Percentiles rank a stretch among this genome's conserved stretches.
Evolutionary conservation across 2,329 filamentous ascomycete species (phyloP).

Genomic region (Alternaria sp.): DNA sequence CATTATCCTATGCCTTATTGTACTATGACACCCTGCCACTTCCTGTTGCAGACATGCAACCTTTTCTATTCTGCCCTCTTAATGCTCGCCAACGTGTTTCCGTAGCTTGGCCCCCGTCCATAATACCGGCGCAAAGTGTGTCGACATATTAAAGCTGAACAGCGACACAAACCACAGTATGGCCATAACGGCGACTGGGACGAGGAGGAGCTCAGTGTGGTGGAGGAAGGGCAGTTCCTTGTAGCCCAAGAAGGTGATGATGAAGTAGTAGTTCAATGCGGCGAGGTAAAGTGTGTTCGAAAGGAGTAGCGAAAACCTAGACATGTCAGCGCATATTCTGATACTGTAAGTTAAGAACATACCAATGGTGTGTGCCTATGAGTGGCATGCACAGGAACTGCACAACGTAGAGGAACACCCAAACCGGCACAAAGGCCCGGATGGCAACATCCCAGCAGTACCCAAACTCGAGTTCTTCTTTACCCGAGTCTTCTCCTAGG

Average conservation of each 20-base stretch:
- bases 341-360: neutral
- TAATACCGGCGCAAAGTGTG: conserved; percentile 58
- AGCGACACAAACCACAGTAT: conserved; percentile 64
- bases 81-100: conserved; percentile 42
- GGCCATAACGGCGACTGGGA: conserved; percentile 65
- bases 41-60: neutral
- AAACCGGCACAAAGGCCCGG: conserved; percentile 71
- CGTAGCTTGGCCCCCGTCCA: conserved; percentile 57
- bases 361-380: conserved; percentile 61
- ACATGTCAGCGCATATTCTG: neutral
- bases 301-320: conserved; percentile 62
- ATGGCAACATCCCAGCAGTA: conserved; percentile 76
- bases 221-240: conserved; percentile 72
- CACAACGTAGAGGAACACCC: conserved; percentile 70
- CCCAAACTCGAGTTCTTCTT: conserved; percentile 70
- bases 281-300: conserved; percentile 72
- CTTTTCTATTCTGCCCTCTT: neutral
- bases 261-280: conserved; percentile 69
- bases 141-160: conserved; percentile 59
- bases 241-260: conserved; percentile 73
- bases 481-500: conserved; percentile 55
- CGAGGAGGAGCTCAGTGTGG: conserved; percentile 69
- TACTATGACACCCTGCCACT: neutral
- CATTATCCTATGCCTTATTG: neutral
- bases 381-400: conserved; percentile 72